These are phyloP conservation scores for Arabidopsis suecica DNA, from an alignment of 345 rosid species.

Conservation along the genomic window DNA sequence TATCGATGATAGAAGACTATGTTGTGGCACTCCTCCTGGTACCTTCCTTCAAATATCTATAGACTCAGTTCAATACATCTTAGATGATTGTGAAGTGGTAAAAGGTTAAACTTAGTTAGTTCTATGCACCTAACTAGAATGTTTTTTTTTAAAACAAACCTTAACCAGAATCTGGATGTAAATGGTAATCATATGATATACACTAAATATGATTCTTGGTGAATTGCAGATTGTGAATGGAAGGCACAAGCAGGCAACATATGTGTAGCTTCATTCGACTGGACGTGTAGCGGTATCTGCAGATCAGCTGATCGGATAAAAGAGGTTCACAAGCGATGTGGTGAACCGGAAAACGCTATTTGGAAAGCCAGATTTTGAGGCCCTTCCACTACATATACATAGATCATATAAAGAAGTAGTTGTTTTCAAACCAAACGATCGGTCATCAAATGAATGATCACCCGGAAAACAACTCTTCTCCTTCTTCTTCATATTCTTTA, in stretches of 20 bases:
- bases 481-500: constrained; percentile 12
- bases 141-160: background rate
- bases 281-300: constrained; percentile 84
- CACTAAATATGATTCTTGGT: constrained; percentile 25
- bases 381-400: constrained; percentile 27
- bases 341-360: constrained; percentile 75
- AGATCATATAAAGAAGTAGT: constrained; percentile 12
- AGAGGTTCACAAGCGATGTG: constrained; percentile 73
- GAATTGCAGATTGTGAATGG: constrained; percentile 72
- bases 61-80: background rate
- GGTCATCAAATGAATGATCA: constrained; percentile 39
- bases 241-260: constrained; percentile 83
- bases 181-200: background rate
- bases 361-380: constrained; percentile 87
- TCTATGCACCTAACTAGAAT: constrained; percentile 6
- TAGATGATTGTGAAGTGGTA: background rate
- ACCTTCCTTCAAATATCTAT: constrained; percentile 12
- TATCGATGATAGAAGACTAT: constrained; percentile 90
- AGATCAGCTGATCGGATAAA: constrained; percentile 73
- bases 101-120: background rate
- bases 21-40: constrained; percentile 96
- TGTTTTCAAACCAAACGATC: background rate
- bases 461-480: constrained; percentile 13
- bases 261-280: constrained; percentile 80
- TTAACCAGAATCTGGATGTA: constrained; percentile 10